Base-by-base conservation (phyloP, 176 grass and related monocot genomes). In the Zizania latifolia region DNA sequence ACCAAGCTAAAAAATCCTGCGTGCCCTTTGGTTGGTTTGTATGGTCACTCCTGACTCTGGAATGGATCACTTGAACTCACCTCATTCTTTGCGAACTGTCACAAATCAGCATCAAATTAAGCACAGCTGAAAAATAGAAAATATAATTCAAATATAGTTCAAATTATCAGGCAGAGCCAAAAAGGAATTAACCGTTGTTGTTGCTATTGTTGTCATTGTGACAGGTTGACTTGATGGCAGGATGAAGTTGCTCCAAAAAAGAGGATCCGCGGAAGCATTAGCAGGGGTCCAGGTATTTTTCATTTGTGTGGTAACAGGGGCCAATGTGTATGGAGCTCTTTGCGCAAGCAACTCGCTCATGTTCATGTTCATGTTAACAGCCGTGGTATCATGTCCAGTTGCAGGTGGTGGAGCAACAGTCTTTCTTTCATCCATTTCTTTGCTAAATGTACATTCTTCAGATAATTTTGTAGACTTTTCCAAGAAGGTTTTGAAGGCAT, bases 161-260 rank as follows among this genome's bases (percentile, higher is more conserved):
- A 53, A 53, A 60, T 58, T 71, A 57, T 74, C 31, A 76, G 41
- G 37, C 26, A 83, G 39, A 22, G 48, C n/a, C n/a, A 22, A 53
- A 22, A n/a, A 72, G 31, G 64, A 68, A 86, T 70, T 74, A 87
- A 82, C 88, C 70, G 40, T 81, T 86, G 75, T 69, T 80, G 87
- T 77, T 72, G 79, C 83, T 76, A 81, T 84, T 73, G 85, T 90
- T 5, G 81, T 71, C 82, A 90, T 77, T 55, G 84, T 82, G 38
- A 88, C 9, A 7, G 90, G 71, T 89, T 97, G 93, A 80, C 79
- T 86, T 10, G 92, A 70, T 76, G 92, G 92, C 66, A 90, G 78
- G 70, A 98, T 90, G 86, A 92, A 86, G 46, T 76, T 92, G 59
- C 78, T 99, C 95, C 95, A 99, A 60, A 93, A 90, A 43, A 94